Percentiles rank a stretch among this genome's conserved stretches.
Evolutionary conservation across 2,329 filamentous ascomycete species (phyloP).

Genomic region (Emmonsiellopsis sp.): DNA sequence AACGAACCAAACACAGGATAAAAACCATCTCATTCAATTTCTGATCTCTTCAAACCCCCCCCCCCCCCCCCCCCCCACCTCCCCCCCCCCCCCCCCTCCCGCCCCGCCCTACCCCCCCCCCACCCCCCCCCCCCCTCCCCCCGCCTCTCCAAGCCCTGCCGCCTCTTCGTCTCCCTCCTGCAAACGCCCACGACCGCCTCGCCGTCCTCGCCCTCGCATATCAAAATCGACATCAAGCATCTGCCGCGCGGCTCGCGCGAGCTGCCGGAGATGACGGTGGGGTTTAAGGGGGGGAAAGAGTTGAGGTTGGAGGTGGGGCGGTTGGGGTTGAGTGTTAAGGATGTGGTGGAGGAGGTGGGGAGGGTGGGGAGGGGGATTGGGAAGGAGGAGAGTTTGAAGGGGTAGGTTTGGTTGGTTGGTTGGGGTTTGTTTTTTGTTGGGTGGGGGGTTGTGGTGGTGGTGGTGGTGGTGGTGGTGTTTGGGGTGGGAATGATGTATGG

Average conservation of each 20-base stretch:
- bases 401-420: constrained; percentile 17
- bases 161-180: constrained; percentile 77
- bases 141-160: constrained; percentile 65
- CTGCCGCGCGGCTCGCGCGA: constrained; percentile 61
- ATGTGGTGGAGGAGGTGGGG: constrained; percentile 80
- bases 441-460: constrained; percentile 2
- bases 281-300: constrained; percentile 94
- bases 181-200: constrained; percentile 73
- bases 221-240: constrained; percentile 69
- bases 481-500: not conserved
- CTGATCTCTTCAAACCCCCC: no score
- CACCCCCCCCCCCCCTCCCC: constrained; percentile 60
- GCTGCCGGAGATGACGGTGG: constrained; percentile 61
- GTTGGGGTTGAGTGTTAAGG: constrained; percentile 70
- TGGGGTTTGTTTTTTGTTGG: constrained; percentile 4
- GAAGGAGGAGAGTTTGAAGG: constrained; percentile 69
- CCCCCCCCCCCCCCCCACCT: constrained; percentile 65
- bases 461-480: not conserved
- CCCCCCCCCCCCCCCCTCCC: constrained; percentile 71
- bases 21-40: no score
- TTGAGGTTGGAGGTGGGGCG: constrained; percentile 72
- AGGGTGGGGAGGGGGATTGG: constrained; percentile 75
- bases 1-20: no score
- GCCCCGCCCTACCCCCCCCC: no score
- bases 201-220: constrained; percentile 61